Evolutionary conservation across 2,329 filamentous ascomycete species (phyloP), one percentile per base, ranked within the genome.

Genomic region (Colletotrichum graminicola): DNA sequence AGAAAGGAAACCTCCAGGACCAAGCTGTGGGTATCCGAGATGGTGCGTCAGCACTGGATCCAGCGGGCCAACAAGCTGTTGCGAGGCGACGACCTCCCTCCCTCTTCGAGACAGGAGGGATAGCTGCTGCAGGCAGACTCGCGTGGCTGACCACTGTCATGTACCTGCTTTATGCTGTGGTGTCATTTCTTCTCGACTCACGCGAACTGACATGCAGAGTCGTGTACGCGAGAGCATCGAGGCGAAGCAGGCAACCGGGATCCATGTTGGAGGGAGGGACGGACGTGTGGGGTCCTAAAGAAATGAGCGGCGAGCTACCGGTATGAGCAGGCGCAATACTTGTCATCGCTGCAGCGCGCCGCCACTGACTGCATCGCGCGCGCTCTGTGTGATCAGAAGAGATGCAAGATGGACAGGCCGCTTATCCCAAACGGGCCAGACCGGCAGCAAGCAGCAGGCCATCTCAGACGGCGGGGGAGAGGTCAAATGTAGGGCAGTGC

Each of bases 151-250:
- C 43, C n/a, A 68, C 36, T 29, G 16, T 41, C 4, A 72, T 39
- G 69, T 68, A 68, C 69, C 69, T 72, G 69, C 68, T 68, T 71
- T 55, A 65, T 71, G 65, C 65, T 65, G 69, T 21, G 16, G 1
- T 21, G 57, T 71, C 52, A 49, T 59, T 62, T 71, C 64, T 71
- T 63, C 54, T 71, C 59, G 43, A 54, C 65, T 68, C 68, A 55
- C 59, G 67, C 68, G 45, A 68, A 45, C 57, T 52, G 59, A 62
- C 18, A 60, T 64, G 51, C 45, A 54, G 45, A 47, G 45, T 5
- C 5, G 21, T 10, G 8, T 62, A 43, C n/a, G 32, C 8, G 47
- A 23, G 47, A 63, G 34, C 23, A 52, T 45, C 16, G 23, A 59
- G 23, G 32, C 39, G 34, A 29, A 26, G 12, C 52, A 26, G 21